A percentile compares a stretch with the other conserved stretches of the same genome.
These are phyloP conservation scores for Neopestalotiopsis sp. DNA, from an alignment of 2,329 filamentous ascomycete species.

Conservation along the genomic window DNA sequence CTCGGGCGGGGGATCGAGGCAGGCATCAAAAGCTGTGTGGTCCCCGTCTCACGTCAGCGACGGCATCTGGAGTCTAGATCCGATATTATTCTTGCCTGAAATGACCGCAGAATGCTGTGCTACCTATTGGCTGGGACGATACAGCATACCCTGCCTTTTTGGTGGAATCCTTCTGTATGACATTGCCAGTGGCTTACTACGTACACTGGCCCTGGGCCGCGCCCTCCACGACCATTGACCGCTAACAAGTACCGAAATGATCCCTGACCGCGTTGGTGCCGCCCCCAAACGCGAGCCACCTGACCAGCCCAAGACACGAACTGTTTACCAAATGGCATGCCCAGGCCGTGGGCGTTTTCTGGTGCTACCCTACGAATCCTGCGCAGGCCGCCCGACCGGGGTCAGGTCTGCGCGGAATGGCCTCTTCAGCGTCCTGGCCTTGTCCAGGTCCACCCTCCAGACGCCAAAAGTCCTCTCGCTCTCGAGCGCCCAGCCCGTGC, in stretches of 20 bases:
- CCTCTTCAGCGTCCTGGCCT: background rate
- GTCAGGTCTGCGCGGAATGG: constrained; percentile 2
- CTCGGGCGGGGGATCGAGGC: too few species aligned
- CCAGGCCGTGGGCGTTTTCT: background rate
- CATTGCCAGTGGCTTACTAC: background rate
- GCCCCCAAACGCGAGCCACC: constrained; percentile 4
- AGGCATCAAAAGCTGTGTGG: too few species aligned
- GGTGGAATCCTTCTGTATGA: background rate
- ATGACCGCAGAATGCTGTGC: too few species aligned
- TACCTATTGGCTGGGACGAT: too few species aligned
- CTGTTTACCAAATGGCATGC: background rate
- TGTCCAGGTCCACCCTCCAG: constrained; percentile 3
- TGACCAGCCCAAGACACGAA: background rate
- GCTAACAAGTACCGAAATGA: constrained; percentile 1
- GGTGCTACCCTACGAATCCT: constrained; percentile 1
- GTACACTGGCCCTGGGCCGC: background rate
- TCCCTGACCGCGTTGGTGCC: background rate
- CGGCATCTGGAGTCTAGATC: too few species aligned
- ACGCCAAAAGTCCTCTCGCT: background rate
- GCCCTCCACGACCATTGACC: background rate
- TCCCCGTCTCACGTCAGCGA: too few species aligned
- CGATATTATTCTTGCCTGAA: too few species aligned
- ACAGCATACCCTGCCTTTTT: background rate
- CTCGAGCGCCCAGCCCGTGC: background rate
- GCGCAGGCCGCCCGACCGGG: background rate